Evolutionary conservation across 208 protist genomes (phyloP), one percentile per base, ranked within the genome.

Genomic region (Acanthamoeba royreba): DNA sequence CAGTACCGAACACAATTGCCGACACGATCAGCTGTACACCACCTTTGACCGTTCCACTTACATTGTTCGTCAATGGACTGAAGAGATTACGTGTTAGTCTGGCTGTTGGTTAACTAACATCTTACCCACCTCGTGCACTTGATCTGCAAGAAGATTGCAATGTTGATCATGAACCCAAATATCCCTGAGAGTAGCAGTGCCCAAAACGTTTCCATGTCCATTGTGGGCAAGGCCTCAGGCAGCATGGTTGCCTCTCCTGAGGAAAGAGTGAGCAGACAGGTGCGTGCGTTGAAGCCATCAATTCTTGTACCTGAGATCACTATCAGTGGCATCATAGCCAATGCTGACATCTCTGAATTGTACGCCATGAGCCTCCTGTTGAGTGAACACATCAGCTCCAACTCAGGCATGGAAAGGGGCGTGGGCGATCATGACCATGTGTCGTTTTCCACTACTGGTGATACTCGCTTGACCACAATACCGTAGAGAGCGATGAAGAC

Each of bases 161-260:
- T 92, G 93, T 95, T 95, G 55, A 95, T 95, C 1, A 95, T n/a
- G 81, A 93, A 95, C 15, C 94, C 94, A 25, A 95, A 77, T 22
- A 95, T 45, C 13, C 92, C 94, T 15, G 94, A 72, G n/a, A 94
- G 17, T 22, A 58, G 53, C 79, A 87, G 35, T 31, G 93, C 49
- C 1, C 7, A 31, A 42, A 86, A 72, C 7, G 63, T 91, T 28
- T 22, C 11, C 8, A 5, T 38, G n/a, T 86, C 45, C 43, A 47
- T 2, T n/a, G 35, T n/a, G 7, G 72, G 1, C 38, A 49, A 13
- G n/a, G 45, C 28, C 9, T 11, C 7, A 0, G 25, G 33, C 83
- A 90, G n/a, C 33, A 17, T 38, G 0, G 3, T 33, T 1, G 52
- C 45, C n/a, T 90, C 83, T 1, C 83, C 83, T 35, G n/a, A 15